Base-by-base conservation (phyloP, 2,329 filamentous ascomycete genomes). In the Claviceps purpurea region DNA sequence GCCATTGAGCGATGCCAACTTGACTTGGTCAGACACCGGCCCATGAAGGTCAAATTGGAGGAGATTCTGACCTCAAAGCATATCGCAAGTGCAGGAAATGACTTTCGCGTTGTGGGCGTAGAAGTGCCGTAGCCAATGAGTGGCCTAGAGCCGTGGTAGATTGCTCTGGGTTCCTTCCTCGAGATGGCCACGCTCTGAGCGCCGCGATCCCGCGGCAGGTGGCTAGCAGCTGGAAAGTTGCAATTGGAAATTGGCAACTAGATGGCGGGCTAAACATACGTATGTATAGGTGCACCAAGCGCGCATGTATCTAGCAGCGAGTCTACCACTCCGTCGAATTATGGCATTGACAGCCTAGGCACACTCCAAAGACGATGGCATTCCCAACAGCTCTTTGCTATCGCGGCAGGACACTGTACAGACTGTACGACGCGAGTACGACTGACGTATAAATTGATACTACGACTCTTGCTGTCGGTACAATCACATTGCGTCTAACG, bases 281-380 rank as follows among this genome's bases (percentile, higher is more conserved):
- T 62, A 47, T 4, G 45, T 47, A 48, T 16, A n/a, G 18, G 18
- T 47, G 38, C 34, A 38, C 26, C 26, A 30, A 30, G 26, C 26
- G 26, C 26, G 8, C 5, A n/a, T 26, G 16, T 34, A 26, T 20
- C 46, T 48, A 37, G 46, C 37, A 48, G 18, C 37, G 8, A 11
- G n/a, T 48, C 18, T 14, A 48, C 24, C 34, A 38, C 11, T 22
- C 1, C 8, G 20, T 46, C 44, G 11, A 11, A 11, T 46, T 46
- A n/a, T n/a, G 38, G 18, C 46, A 20, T 22, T 48, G 18, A 40
- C 14, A 40, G 5, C 14, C 16, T 34, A 3, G 30, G 20, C 18
- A 10, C n/a, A 24, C 37, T 39, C 13, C 4, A 14, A 20, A 3
- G n/a, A 18, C 10, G 30, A 5, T 40, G 46, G 10, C 30, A 22